Conservation (phyloP, 2,329 filamentous ascomycete genomes). For the Penicillium sp. region DNA sequence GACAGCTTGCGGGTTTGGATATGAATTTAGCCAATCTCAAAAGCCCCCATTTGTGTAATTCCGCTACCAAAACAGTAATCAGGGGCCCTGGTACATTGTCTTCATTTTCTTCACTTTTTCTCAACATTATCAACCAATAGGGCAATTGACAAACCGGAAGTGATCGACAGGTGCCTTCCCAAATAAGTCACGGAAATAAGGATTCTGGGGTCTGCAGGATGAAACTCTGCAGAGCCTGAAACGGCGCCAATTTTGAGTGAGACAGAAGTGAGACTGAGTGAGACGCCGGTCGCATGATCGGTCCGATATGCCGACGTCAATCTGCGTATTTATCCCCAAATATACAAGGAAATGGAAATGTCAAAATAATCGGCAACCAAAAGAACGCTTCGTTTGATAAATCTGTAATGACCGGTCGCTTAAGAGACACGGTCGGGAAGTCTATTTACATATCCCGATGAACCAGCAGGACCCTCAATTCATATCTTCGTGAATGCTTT, state of each 20-base stretch:
- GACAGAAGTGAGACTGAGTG: neutral
- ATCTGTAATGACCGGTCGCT: neutral
- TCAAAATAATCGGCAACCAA: neutral
- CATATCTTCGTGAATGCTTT: neutral
- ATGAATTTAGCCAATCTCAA: neutral
- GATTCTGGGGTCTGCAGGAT: neutral
- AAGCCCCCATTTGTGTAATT: neutral
- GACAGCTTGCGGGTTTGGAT: neutral
- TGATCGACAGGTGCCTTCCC: neutral
- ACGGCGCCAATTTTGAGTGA: neutral
- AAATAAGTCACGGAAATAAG: neutral
- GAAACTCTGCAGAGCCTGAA: slow-evolving; percentile 5
- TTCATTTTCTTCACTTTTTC: too few relatives aligned
- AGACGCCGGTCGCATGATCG: neutral
- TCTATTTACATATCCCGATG: neutral
- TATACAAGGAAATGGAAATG: neutral
- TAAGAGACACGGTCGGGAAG: neutral
- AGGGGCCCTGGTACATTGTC: neutral
- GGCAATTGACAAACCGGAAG: neutral
- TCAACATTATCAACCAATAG: neutral
- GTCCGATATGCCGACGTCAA: neutral
- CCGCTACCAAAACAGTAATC: neutral
- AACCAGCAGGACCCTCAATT: neutral
- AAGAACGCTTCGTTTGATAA: neutral
- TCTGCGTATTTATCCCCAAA: neutral